phyloP scores from a whole-genome alignment of 2,329 filamentous ascomycete genomes.

The Ophiostoma perfectum region DNA sequence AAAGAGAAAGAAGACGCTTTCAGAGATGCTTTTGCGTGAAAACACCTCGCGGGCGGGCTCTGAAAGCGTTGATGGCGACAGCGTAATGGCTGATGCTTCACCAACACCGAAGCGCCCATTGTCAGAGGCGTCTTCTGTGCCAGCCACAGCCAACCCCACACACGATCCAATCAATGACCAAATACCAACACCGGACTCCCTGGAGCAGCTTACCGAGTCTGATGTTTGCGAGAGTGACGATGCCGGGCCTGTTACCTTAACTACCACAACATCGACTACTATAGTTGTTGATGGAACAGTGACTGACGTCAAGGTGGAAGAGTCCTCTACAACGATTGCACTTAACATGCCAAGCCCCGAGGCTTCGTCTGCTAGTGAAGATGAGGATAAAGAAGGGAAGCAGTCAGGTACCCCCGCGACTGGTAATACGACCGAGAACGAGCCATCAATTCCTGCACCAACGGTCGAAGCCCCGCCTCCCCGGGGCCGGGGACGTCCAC shows the following conservation, averaged over 20 bases:
- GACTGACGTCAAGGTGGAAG: constrained; percentile 12
- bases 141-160: not conserved
- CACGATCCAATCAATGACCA: constrained; percentile 23
- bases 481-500: constrained; percentile 12
- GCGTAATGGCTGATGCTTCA: not conserved
- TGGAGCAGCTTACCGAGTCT: constrained; percentile 9
- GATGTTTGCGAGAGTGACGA: constrained; percentile 16
- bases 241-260: constrained; percentile 1
- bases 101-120: not conserved
- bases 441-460: not conserved
- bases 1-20: constrained; percentile 43
- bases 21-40: constrained; percentile 24
- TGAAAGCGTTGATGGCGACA: not conserved
- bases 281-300: constrained; percentile 15
- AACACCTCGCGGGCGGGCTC: constrained; percentile 33
- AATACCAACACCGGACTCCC: constrained; percentile 23
- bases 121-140: not conserved
- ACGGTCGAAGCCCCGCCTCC: not conserved
- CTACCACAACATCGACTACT: constrained; percentile 4
- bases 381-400: constrained; percentile 15
- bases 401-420: not conserved
- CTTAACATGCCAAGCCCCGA: constrained; percentile 23
- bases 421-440: not conserved
- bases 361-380: constrained; percentile 14
- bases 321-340: not conserved